Conservation (phyloP, 2,329 filamentous ascomycete species). For the Cladophialophora yegresii region DNA sequence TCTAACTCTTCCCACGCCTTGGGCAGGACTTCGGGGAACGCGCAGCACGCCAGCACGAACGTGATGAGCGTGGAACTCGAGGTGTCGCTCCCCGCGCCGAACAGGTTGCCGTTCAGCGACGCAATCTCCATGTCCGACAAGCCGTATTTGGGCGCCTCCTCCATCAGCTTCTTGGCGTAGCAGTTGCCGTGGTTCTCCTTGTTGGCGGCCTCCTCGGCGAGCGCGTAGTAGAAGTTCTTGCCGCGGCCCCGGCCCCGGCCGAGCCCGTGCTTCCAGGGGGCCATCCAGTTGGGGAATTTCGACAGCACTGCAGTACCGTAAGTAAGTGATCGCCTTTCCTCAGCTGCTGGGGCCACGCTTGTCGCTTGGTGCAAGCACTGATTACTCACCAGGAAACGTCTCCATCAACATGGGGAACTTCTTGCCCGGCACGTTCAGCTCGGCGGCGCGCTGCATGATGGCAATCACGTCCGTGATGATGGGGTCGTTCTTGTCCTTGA, state of each 20-base stretch:
- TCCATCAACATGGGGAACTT: conserved; percentile 61
- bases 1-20: conserved; percentile 55
- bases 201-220: conserved; percentile 54
- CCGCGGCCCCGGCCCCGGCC: conserved; percentile 49
- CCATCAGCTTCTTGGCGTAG: conserved; percentile 53
- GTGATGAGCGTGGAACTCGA: conserved; percentile 40
- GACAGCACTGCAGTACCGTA: conserved; percentile 43
- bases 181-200: conserved; percentile 45
- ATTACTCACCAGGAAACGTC: conserved; percentile 50
- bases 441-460: conserved; percentile 61
- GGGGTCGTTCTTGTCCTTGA: conserved; percentile 53
- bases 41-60: conserved; percentile 39
- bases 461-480: conserved; percentile 64
- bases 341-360: too few relatives aligned
- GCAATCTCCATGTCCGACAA: conserved; percentile 52
- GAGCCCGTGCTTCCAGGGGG: conserved; percentile 55
- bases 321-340: neutral
- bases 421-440: conserved; percentile 59
- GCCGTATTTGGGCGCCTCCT: conserved; percentile 51
- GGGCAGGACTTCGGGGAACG: conserved; percentile 48
- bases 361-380: neutral
- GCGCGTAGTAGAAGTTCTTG: conserved; percentile 55
- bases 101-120: conserved; percentile 50
- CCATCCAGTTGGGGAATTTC: conserved; percentile 52
- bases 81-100: conserved; percentile 40